These are phyloP conservation scores for Puccinia polysora DNA, from an alignment of 1,284 basidiomycete genomes.

Conservation along the genomic window DNA sequence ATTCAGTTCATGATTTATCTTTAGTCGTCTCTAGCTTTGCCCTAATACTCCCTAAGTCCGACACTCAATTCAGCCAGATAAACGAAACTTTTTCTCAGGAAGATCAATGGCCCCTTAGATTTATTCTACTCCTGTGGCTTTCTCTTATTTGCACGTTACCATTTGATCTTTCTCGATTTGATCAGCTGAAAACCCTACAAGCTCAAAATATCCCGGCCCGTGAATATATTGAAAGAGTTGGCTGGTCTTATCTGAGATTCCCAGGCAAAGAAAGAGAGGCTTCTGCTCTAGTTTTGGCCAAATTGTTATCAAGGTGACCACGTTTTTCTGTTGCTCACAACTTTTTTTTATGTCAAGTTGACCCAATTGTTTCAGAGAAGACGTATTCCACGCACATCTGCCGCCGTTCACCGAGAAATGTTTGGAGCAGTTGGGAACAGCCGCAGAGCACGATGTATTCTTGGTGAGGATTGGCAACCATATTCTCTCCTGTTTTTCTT, in stretches of 20 bases:
- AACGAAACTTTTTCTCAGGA: slow-evolving; percentile 46
- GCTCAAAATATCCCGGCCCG: slow-evolving; percentile 54
- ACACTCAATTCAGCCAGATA: slow-evolving; percentile 50
- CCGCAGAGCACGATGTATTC: slow-evolving; percentile 17
- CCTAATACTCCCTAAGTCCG: slow-evolving; percentile 59
- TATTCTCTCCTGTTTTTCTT: slow-evolving; percentile 44
- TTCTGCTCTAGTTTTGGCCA: slow-evolving; percentile 67
- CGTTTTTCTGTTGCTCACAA: neutral
- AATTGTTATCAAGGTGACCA: slow-evolving; percentile 68
- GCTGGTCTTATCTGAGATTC: slow-evolving; percentile 62
- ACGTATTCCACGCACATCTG: slow-evolving; percentile 54
- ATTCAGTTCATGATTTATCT: slow-evolving; percentile 74
- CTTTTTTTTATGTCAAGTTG: slow-evolving; percentile 56
- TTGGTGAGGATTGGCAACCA: slow-evolving; percentile 37
- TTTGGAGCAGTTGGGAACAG: slow-evolving; percentile 52
- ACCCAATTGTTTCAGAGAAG: slow-evolving; percentile 45
- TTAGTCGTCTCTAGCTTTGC: slow-evolving; percentile 60
- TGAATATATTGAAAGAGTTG: slow-evolving; percentile 60
- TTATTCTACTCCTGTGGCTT: slow-evolving; percentile 83
- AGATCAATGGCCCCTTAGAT: slow-evolving; percentile 72
- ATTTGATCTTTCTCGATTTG: slow-evolving; percentile 81
- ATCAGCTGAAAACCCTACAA: slow-evolving; percentile 56
- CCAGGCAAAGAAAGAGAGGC: slow-evolving; percentile 77
- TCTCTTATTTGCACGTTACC: slow-evolving; percentile 90
- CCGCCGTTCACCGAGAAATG: slow-evolving; percentile 60